A percentile compares a stretch with the other conserved stretches of the same genome.
Conservation (phyloP, 257 asterid species). For the Linaria vulgaris region DNA sequence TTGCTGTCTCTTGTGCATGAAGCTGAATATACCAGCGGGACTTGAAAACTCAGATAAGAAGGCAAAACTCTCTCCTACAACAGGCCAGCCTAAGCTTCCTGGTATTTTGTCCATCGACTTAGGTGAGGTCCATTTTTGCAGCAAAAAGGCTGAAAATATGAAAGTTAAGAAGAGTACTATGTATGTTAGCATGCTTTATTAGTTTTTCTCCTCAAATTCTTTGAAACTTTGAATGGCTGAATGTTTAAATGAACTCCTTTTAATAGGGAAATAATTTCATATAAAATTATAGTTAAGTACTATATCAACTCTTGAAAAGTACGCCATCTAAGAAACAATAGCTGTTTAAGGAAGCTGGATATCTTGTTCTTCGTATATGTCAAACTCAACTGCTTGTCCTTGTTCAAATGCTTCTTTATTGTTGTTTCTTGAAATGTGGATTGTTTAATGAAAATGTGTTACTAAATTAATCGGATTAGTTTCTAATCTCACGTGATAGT, state of each 20-base stretch:
- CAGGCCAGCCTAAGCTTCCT: slow-evolving; percentile 85
- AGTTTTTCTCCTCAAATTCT: slow-evolving; percentile 4
- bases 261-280: not conserved
- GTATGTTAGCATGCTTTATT: slow-evolving; percentile 34
- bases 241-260: not conserved
- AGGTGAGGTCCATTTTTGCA: slow-evolving; percentile 47
- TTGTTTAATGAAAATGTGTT: no score
- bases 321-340: slow-evolving; percentile 14
- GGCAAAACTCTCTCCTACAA: slow-evolving; percentile 71
- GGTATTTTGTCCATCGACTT: slow-evolving; percentile 64
- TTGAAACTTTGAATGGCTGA: not conserved
- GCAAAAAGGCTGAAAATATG: slow-evolving; percentile 33
- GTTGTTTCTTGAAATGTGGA: not conserved
- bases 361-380: slow-evolving; percentile 21
- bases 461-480: no score
- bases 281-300: no score
- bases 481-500: no score
- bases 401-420: slow-evolving; percentile 7
- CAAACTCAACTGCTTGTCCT: slow-evolving; percentile 27
- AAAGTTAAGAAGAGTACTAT: slow-evolving; percentile 34
- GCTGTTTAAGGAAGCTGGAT: slow-evolving; percentile 9
- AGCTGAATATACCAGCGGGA: slow-evolving; percentile 67
- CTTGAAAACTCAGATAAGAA: slow-evolving; percentile 67
- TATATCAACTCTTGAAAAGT: slow-evolving; percentile 26
- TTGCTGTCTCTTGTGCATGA: slow-evolving; percentile 73